Conservation (phyloP, 2,329 filamentous ascomycete genomes). For the Xylariaceae sp. region DNA sequence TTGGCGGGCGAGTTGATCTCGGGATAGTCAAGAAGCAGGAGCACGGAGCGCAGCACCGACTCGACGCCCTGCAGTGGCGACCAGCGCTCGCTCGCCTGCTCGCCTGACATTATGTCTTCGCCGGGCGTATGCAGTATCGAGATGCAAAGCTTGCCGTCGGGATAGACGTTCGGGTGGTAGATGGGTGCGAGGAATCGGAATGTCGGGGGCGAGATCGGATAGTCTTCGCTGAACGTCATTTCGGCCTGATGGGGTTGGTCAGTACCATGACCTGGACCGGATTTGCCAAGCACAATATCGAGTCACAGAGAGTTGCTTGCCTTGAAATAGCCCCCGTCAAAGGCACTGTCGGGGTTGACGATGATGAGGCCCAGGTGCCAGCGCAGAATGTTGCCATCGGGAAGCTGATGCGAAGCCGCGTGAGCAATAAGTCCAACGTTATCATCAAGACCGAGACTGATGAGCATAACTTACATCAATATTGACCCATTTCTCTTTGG, state of each 20-base stretch:
- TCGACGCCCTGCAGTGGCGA: conserved; percentile 91
- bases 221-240: conserved; percentile 84
- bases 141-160: conserved; percentile 88
- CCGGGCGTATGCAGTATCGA: conserved; percentile 92
- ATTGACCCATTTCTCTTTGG: conserved; percentile 90
- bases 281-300: background rate
- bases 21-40: conserved; percentile 88
- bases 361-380: conserved; percentile 91
- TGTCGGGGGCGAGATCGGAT: conserved; percentile 82
- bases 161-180: conserved; percentile 91
- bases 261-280: background rate
- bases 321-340: conserved; percentile 89
- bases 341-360: conserved; percentile 85
- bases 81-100: conserved; percentile 87
- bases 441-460: conserved; percentile 6
- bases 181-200: conserved; percentile 80
- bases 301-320: conserved; percentile 31
- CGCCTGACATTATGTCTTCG: conserved; percentile 88
- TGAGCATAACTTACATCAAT: conserved; percentile 61
- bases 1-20: conserved; percentile 93
- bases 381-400: conserved; percentile 77
- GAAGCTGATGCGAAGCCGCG: conserved; percentile 47
- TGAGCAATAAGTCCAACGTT: background rate
- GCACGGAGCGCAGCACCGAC: conserved; percentile 87
- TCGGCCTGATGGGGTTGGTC: conserved; percentile 51